These are phyloP conservation scores for Cladobotryum mycophilum DNA, from an alignment of 2,329 filamentous ascomycete genomes.

Conservation along the genomic window DNA sequence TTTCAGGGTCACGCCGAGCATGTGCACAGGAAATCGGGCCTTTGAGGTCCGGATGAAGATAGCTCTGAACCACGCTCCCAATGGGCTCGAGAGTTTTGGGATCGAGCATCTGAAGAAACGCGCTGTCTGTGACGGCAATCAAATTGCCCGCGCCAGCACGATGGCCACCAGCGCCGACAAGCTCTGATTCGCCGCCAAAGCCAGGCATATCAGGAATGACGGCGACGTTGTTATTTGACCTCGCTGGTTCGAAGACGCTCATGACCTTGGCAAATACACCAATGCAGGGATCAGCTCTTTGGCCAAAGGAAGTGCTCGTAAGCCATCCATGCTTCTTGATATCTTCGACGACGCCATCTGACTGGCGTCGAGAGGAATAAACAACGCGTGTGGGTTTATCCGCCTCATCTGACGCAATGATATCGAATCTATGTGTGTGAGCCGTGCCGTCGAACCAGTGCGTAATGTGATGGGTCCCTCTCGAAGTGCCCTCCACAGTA, in stretches of 20 bases:
- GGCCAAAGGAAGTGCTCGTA: constrained; percentile 58
- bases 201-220: constrained; percentile 60
- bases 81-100: constrained; percentile 67
- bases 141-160: constrained; percentile 23
- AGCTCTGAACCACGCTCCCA: constrained; percentile 51
- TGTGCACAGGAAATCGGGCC: constrained; percentile 67
- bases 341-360: constrained; percentile 54
- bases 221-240: constrained; percentile 56
- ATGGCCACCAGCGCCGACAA: constrained; percentile 21
- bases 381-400: constrained; percentile 38
- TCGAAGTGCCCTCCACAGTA: constrained; percentile 51
- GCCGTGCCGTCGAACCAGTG: constrained; percentile 82
- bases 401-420: constrained; percentile 38
- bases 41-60: constrained; percentile 60
- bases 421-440: constrained; percentile 66
- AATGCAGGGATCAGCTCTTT: constrained; percentile 67
- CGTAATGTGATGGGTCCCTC: constrained; percentile 53
- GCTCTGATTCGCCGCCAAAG: constrained; percentile 22
- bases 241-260: constrained; percentile 44
- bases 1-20: constrained; percentile 62
- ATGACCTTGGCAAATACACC: constrained; percentile 67
- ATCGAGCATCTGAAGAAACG: constrained; percentile 60
- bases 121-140: constrained; percentile 29
- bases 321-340: constrained; percentile 55
- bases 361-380: constrained; percentile 67